Evolutionary conservation across 2,329 filamentous ascomycete species (phyloP), one percentile per base, ranked within the genome.

Genomic region (Verticillium klebahnii): DNA sequence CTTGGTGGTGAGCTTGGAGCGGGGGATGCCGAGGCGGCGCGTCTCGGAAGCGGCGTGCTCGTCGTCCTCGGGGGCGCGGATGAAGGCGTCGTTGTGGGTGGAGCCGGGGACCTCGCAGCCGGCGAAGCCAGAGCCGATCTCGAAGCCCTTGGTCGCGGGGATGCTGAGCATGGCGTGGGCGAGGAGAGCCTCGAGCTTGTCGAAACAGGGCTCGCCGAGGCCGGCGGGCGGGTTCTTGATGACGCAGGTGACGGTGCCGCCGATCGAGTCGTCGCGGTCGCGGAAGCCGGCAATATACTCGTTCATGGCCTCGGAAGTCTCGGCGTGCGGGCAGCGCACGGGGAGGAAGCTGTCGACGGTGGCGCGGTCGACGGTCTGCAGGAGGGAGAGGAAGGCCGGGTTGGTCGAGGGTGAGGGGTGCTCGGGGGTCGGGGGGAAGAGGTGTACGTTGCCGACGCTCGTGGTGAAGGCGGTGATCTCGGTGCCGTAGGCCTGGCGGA

Each of bases 151-250:
- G 40, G 91, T 94, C 3, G 95, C 93, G 5, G 95, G 95, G 69
- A 98, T 97, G 73, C 88, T 92, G 66, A 98, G 85, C 91, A 99
- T 98, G 58, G 91, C 95, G 72, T 98, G 94, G 31, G 87, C 93
- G 56, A 99, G 87, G 73, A 85, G 86, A 8, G 95, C 95, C 80
- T 99, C 93, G 55, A 98, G 83, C 81, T 98, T 98, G 77, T 96
- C 92, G 75, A 99, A 98, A 76, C 87, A 91, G 1, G 94, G 95
- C 82, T 98, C 95, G 63, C 95, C 95, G 2, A 98, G 84, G 0
- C 94, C 94, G 50, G 86, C 85, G 32, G 94, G 95, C 8, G 87
- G 86, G 71, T 96, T 94, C 66, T 91, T 86, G 72, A 98, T 93
- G 45, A 98, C 91, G 70, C 94, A 98, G 56, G 93, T 97, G 19